A percentile compares a stretch with the other conserved stretches of the same genome.
These are phyloP conservation scores for Hemisphaericaspora subhashii DNA, from an alignment of 1,139 yeast species.

Conservation along the genomic window DNA sequence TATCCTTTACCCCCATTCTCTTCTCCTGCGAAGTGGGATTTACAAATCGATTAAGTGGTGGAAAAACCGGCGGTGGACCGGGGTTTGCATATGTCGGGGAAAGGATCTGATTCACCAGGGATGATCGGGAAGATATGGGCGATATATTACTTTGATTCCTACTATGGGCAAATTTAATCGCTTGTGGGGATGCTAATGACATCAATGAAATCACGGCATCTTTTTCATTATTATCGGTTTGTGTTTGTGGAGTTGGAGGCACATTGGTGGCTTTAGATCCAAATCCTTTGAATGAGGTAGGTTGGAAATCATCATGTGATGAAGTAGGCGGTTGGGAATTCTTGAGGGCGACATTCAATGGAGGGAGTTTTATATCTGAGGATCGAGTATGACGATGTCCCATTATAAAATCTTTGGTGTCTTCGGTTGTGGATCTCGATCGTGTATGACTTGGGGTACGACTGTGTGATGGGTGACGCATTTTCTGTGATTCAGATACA, in stretches of 20 bases:
- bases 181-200: slow-evolving; percentile 47
- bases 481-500: neutral
- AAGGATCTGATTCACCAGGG: slow-evolving; percentile 20
- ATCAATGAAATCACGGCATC: slow-evolving; percentile 47
- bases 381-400: slow-evolving; percentile 2
- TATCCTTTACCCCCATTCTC: slow-evolving; percentile 2
- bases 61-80: slow-evolving; percentile 22
- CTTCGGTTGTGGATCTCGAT: slow-evolving; percentile 1
- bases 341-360: slow-evolving; percentile 32
- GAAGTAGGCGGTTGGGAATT: no score
- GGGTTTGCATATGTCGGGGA: slow-evolving; percentile 19
- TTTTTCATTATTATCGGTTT: slow-evolving; percentile 30
- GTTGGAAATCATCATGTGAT: slow-evolving; percentile 10
- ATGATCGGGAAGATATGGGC: slow-evolving; percentile 23
- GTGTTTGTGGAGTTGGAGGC: neutral
- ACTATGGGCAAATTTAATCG: slow-evolving; percentile 32
- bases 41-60: slow-evolving; percentile 36
- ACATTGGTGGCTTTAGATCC: slow-evolving; percentile 8
- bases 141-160: slow-evolving; percentile 30
- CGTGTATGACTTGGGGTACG: neutral
- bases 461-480: neutral
- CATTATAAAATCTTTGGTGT: neutral
- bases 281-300: slow-evolving; percentile 6
- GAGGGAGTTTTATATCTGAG: slow-evolving; percentile 26
- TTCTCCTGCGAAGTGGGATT: slow-evolving; percentile 11